Evolutionary conservation across 1,139 yeast species (phyloP).

Genomic region (Lizanozyma gosingica): DNA sequence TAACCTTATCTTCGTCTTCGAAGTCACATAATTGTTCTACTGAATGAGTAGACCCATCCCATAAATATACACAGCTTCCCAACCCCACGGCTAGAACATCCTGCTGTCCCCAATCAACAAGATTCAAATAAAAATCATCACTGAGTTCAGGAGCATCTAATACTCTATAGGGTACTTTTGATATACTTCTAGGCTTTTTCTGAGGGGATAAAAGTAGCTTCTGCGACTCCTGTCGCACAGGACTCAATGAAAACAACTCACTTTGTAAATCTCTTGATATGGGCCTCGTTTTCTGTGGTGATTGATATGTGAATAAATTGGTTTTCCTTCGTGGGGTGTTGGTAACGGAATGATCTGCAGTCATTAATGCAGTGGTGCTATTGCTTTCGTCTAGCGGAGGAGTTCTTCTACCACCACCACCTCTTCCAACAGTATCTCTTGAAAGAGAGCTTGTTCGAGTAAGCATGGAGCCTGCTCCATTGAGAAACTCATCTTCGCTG

Average conservation of each 20-base stretch:
- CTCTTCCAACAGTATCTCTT: not conserved
- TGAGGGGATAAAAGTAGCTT: slow-evolving; percentile 71
- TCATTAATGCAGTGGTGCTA: not conserved
- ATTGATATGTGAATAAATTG: slow-evolving; percentile 62
- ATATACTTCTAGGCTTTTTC: slow-evolving; percentile 65
- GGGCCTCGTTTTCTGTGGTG: slow-evolving; percentile 57
- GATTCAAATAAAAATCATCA: slow-evolving; percentile 86
- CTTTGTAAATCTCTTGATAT: slow-evolving; percentile 54
- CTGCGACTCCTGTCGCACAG: slow-evolving; percentile 86
- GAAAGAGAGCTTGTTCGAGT: not conserved
- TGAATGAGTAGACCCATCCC: slow-evolving; percentile 84
- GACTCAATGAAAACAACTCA: slow-evolving; percentile 73
- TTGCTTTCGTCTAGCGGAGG: slow-evolving; percentile 6
- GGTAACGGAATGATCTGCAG: slow-evolving; percentile 15
- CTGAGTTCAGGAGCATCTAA: slow-evolving; percentile 94
- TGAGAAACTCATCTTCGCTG: not conserved
- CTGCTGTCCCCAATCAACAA: slow-evolving; percentile 94
- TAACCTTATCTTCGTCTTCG: slow-evolving; percentile 49
- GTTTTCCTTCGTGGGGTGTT: slow-evolving; percentile 48
- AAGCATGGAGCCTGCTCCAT: not conserved
- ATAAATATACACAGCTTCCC: slow-evolving; percentile 78
- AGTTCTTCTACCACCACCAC: slow-evolving; percentile 4
- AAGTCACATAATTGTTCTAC: slow-evolving; percentile 76
- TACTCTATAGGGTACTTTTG: slow-evolving; percentile 86
- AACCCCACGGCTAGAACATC: slow-evolving; percentile 87